Percentiles rank a stretch among this genome's conserved stretches.
Evolutionary conservation across 2,329 filamentous ascomycete species (phyloP).

Genomic region (Diaporthe eres): DNA sequence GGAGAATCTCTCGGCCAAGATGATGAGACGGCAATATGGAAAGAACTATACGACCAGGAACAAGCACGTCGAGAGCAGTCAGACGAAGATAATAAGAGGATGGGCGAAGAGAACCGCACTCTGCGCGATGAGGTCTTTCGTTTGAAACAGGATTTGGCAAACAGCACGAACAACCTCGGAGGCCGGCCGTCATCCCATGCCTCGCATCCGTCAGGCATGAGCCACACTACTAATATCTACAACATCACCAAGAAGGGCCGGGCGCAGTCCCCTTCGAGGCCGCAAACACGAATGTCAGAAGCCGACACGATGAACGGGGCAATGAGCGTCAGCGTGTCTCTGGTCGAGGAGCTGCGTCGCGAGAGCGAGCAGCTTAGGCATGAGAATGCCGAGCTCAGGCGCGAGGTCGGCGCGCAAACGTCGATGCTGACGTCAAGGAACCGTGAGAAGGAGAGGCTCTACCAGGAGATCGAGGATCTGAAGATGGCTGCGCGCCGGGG

Average conservation of each 20-base stretch:
- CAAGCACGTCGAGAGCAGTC: conserved; percentile 89
- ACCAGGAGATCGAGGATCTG: conserved; percentile 97
- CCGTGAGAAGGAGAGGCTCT: conserved; percentile 92
- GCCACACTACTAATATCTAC: conserved; percentile 76
- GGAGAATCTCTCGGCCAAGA: conserved; percentile 46
- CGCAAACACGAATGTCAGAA: conserved; percentile 65
- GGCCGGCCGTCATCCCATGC: conserved; percentile 37
- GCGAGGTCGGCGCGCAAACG: conserved; percentile 94
- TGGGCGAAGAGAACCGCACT: conserved; percentile 86
- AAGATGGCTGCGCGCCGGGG: conserved; percentile 88
- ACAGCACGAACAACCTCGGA: conserved; percentile 43
- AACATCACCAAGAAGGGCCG: conserved; percentile 71
- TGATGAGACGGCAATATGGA: conserved; percentile 61
- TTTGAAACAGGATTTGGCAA: conserved; percentile 71
- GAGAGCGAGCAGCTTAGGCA: conserved; percentile 84
- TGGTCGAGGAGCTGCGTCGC: conserved; percentile 81
- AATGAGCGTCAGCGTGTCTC: conserved; percentile 68
- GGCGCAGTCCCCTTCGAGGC: conserved; percentile 63
- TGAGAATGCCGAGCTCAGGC: conserved; percentile 91
- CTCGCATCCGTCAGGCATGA: conserved; percentile 52
- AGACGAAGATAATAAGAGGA: conserved; percentile 86
- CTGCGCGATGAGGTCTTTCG: conserved; percentile 88
- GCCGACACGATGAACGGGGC: conserved; percentile 65
- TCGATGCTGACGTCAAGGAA: conserved; percentile 98
- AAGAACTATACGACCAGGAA: conserved; percentile 82